Percentiles rank a stretch among this genome's conserved stretches.
phyloP scores from a whole-genome alignment of 2,329 filamentous ascomycete genomes.

The Alternaria tenuissima region DNA sequence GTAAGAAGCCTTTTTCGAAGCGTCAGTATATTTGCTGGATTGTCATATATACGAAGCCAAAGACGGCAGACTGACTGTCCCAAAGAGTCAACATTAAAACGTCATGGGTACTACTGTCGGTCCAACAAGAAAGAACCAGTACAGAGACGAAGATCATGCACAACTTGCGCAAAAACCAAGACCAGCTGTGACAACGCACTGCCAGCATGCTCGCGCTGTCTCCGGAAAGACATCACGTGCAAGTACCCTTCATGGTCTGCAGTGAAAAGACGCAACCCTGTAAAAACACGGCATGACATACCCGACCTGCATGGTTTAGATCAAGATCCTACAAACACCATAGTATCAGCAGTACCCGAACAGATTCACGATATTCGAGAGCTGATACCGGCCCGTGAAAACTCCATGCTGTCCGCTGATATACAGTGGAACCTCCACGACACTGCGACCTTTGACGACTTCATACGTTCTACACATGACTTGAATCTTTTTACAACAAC shows the following conservation, averaged over 20 bases:
- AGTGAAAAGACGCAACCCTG: background rate
- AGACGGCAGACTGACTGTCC: background rate
- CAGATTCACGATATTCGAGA: background rate
- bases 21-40: background rate
- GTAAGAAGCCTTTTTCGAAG: conserved; percentile 5
- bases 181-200: conserved; percentile 6
- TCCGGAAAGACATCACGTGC: background rate
- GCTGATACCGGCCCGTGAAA: background rate
- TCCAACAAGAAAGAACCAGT: background rate
- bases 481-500: background rate
- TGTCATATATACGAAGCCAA: background rate
- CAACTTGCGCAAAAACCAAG: conserved; percentile 12
- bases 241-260: background rate
- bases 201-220: conserved; percentile 7
- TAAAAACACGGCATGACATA: background rate
- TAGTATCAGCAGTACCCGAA: background rate
- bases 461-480: background rate
- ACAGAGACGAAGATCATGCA: conserved; percentile 9
- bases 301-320: background rate
- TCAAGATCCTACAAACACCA: background rate
- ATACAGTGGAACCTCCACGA: background rate
- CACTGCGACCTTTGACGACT: background rate
- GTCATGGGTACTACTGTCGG: conserved; percentile 8
- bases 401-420: background rate
- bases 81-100: conserved; percentile 2